Evolutionary conservation across 2,329 filamentous ascomycete species (phyloP), one percentile per base, ranked within the genome.

Genomic region (Epicoccum nigrum): DNA sequence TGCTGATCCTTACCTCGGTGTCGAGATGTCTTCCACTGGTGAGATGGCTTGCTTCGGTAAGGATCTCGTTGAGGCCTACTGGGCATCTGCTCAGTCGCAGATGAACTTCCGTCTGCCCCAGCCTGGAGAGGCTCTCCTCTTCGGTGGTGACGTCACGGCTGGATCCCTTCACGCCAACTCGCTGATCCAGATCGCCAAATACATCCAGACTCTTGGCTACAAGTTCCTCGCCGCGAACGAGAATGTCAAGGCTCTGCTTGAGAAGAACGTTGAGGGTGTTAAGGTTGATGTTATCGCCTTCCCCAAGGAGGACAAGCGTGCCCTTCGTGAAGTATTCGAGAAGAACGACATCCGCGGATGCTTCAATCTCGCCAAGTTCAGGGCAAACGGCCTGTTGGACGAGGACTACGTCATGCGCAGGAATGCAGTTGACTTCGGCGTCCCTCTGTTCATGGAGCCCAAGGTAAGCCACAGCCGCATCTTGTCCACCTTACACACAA

Each of bases 61-160:
- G 80, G 83, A 97, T 70, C 84, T 99, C 9, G 83, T 97, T 41
- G 94, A 99, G 74, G 94, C 94, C 45, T 99, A 99, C 85, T 99
- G 94, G 94, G 83, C 92, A 20, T 95, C 92, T 15, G 81, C 96
- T 56, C 94, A 99, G 78, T 94, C 91, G 16, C 93, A 90, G 67
- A 99, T 97, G 93, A 99, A 97, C 85, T 97, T 97, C 90, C 90
- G 92, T 64, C 85, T 97, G 68, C 94, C 94, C 34, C 88, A 95
- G 75, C 90, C 92, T 45, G 94, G 94, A 61, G 92, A 97, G 81
- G 93, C 94, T 78, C 86, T 99, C 52, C 86, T 99, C 45, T 90
- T 99, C 61, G 94, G 94, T 59, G 94, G 94, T 65, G 90, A 97
- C 72, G 78, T 86, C 55, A 81, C 79, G 62, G 40, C 57, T n/a